These are phyloP conservation scores for Ramaria sp. DNA, from an alignment of 768 basidiomycete species.

Conservation along the genomic window DNA sequence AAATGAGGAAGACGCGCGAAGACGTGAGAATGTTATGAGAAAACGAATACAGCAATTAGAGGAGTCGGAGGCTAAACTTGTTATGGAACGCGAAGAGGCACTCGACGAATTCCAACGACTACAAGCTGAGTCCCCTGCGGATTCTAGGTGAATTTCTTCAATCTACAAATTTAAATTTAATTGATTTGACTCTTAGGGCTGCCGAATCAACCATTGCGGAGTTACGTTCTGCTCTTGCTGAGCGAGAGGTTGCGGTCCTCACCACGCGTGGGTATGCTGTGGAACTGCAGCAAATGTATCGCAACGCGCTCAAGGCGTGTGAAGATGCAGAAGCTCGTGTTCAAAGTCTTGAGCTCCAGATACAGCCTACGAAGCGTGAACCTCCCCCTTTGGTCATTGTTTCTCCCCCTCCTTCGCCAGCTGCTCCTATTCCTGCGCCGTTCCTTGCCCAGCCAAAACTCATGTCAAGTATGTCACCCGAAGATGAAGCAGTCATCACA, in stretches of 20 bases:
- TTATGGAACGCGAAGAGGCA: slow-evolving; percentile 42
- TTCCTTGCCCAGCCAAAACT: slow-evolving; percentile 2
- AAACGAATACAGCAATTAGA: slow-evolving; percentile 54
- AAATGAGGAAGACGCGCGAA: slow-evolving; percentile 25
- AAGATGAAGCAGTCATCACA: slow-evolving; percentile 31
- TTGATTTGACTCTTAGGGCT: not conserved
- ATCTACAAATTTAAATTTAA: not conserved
- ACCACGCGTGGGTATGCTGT: not conserved
- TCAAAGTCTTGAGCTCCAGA: slow-evolving; percentile 4
- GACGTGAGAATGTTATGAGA: slow-evolving; percentile 50
- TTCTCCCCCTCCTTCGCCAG: slow-evolving; percentile 12
- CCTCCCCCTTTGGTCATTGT: slow-evolving; percentile 17
- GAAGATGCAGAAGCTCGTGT: slow-evolving; percentile 7
- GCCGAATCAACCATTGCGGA: slow-evolving; percentile 3
- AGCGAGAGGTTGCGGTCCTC: slow-evolving; percentile 1
- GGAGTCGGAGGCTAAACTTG: slow-evolving; percentile 32
- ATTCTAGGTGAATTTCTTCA: slow-evolving; percentile 17
- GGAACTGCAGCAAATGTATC: slow-evolving; percentile 8
- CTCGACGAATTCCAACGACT: slow-evolving; percentile 31
- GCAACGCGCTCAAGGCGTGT: slow-evolving; percentile 1
- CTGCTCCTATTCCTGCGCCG: slow-evolving; percentile 12
- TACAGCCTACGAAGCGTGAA: slow-evolving; percentile 6
- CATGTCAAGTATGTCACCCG: slow-evolving; percentile 2
- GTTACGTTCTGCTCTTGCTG: not conserved
- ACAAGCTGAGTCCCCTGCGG: slow-evolving; percentile 20